These are phyloP conservation scores for Talaromyces albobiverticillius DNA, from an alignment of 2,329 filamentous ascomycete genomes.

Conservation along the genomic window DNA sequence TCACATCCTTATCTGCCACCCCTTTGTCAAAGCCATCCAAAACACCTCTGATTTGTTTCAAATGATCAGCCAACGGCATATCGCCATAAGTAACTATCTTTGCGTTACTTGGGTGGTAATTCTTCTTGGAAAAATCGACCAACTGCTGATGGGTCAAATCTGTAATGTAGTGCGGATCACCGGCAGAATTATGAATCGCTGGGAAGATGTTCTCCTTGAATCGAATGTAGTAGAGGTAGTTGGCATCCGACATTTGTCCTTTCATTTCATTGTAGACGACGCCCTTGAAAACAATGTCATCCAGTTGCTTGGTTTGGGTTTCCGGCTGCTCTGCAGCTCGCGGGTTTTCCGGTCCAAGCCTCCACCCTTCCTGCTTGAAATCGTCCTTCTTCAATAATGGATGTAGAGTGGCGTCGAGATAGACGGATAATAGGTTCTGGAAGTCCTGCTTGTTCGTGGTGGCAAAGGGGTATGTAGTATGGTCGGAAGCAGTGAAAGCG, in stretches of 20 bases:
- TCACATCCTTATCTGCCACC: conserved; percentile 67
- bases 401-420: conserved; percentile 89
- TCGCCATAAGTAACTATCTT: conserved; percentile 96
- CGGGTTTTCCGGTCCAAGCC: conserved; percentile 88
- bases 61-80: conserved; percentile 78
- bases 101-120: conserved; percentile 97
- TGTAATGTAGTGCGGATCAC: conserved; percentile 94
- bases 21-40: conserved; percentile 72
- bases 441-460: conserved; percentile 96
- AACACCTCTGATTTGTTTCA: conserved; percentile 73
- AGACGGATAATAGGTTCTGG: conserved; percentile 92
- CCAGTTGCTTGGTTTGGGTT: conserved; percentile 59
- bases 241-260: conserved; percentile 95
- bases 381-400: conserved; percentile 87
- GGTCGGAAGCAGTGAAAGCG: conserved; percentile 91
- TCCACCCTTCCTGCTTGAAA: conserved; percentile 96
- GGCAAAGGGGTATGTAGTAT: conserved; percentile 96
- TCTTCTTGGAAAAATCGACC: conserved; percentile 80
- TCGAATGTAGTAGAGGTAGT: conserved; percentile 91
- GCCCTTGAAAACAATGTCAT: conserved; percentile 77
- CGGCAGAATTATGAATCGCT: conserved; percentile 91
- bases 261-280: conserved; percentile 99
- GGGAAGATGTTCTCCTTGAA: conserved; percentile 96
- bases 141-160: conserved; percentile 90
- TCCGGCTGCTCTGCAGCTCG: conserved; percentile 51